Evolutionary conservation across 495 filamentous ascomycete genomes (phyloP).

Genomic region (Xylaria acuta): DNA sequence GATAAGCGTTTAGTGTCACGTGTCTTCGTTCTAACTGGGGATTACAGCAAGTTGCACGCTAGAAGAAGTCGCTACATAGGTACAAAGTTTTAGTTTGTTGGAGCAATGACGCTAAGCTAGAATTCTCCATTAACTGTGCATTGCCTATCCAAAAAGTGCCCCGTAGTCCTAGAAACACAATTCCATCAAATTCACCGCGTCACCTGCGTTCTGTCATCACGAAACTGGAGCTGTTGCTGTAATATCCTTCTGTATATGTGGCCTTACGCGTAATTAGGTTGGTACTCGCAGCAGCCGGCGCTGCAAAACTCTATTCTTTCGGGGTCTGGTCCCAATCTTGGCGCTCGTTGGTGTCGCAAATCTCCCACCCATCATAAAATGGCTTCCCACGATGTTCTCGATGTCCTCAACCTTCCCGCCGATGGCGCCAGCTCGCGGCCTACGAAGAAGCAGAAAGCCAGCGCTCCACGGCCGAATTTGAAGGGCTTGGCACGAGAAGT

Average conservation of each 20-base stretch:
- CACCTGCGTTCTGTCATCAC: not conserved
- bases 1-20: constrained; percentile 23
- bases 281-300: not conserved
- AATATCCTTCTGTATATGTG: not conserved
- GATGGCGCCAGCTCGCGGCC: constrained; percentile 64
- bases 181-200: constrained; percentile 21
- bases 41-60: not conserved
- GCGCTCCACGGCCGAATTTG: constrained; percentile 68
- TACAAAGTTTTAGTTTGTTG: not conserved
- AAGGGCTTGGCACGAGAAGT: constrained; percentile 65
- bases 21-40: not conserved
- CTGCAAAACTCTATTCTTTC: not conserved
- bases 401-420: constrained; percentile 84
- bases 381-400: constrained; percentile 83
- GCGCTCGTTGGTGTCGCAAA: not conserved
- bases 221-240: not conserved
- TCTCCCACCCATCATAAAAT: constrained; percentile 49
- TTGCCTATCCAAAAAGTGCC: not conserved
- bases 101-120: constrained; percentile 31
- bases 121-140: not conserved
- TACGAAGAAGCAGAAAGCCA: constrained; percentile 78
- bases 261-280: not conserved
- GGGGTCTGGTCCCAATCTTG: not conserved
- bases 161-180: not conserved
- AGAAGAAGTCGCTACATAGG: not conserved